phyloP scores from a whole-genome alignment of 441 rosid species.

The Populus hybrid region DNA sequence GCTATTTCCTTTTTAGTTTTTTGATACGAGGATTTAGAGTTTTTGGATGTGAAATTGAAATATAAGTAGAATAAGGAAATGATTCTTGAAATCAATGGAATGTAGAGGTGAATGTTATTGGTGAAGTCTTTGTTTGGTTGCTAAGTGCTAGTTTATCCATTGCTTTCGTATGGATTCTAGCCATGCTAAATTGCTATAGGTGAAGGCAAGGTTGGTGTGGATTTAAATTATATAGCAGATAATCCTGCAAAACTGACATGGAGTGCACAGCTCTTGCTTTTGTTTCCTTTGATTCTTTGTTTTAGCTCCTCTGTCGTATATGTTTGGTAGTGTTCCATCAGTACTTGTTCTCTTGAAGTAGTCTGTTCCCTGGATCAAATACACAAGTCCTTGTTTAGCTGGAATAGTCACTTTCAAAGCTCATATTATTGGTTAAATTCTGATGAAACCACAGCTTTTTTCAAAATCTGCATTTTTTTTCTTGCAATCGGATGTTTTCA shows the following conservation, averaged over 20 bases:
- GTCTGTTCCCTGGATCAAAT: neutral
- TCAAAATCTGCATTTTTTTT: neutral
- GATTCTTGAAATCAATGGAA: neutral
- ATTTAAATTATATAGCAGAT: neutral
- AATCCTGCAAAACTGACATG: neutral
- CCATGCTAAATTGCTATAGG: too few species aligned
- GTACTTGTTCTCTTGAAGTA: neutral
- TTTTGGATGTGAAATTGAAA: neutral
- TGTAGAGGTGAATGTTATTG: neutral
- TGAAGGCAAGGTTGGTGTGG: neutral
- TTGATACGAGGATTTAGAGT: neutral
- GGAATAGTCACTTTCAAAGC: neutral
- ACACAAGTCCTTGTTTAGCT: neutral
- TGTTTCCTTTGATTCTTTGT: neutral
- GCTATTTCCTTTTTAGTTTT: neutral
- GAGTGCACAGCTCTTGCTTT: neutral
- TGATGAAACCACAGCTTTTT: neutral
- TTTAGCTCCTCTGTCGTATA: neutral
- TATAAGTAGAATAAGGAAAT: neutral
- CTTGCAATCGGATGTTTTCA: neutral
- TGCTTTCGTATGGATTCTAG: neutral
- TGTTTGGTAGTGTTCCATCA: neutral
- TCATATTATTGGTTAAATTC: neutral
- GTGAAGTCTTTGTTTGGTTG: neutral
- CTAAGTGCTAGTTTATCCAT: neutral